These are phyloP conservation scores for Datisca glomerata DNA, from an alignment of 306 rosid species.

Conservation along the genomic window DNA sequence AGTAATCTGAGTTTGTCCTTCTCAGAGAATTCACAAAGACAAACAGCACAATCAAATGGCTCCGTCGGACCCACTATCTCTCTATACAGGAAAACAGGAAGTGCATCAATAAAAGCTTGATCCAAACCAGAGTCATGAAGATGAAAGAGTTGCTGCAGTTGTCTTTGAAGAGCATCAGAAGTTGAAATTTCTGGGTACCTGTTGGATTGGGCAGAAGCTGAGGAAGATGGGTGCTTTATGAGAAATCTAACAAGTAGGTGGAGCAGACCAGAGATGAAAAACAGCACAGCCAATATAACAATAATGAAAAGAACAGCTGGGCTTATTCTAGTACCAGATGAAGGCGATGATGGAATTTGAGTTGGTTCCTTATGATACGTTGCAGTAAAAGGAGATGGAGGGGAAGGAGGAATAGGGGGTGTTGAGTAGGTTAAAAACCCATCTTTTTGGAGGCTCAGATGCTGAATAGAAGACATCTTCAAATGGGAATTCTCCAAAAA, in stretches of 20 bases:
- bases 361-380: slow-evolving; percentile 29
- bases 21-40: slow-evolving; percentile 74
- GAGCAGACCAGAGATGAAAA: slow-evolving; percentile 89
- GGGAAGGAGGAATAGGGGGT: slow-evolving; percentile 40
- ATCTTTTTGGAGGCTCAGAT: slow-evolving; percentile 53
- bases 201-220: slow-evolving; percentile 44
- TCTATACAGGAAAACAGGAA: slow-evolving; percentile 86
- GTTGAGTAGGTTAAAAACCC: slow-evolving; percentile 61
- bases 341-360: slow-evolving; percentile 24
- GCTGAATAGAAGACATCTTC: slow-evolving; percentile 65
- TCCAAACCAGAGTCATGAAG: slow-evolving; percentile 95
- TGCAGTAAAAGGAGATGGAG: slow-evolving; percentile 31
- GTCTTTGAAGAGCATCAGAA: slow-evolving; percentile 90
- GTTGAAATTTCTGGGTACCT: slow-evolving; percentile 62
- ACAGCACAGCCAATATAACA: slow-evolving; percentile 80
- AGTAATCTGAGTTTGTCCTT: slow-evolving; percentile 85
- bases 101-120: slow-evolving; percentile 94
- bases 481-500: slow-evolving; percentile 48
- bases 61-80: slow-evolving; percentile 87
- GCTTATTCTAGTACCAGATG: slow-evolving; percentile 71
- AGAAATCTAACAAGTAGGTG: slow-evolving; percentile 94
- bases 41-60: slow-evolving; percentile 94
- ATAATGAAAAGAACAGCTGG: slow-evolving; percentile 94
- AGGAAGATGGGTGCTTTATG: slow-evolving; percentile 62
- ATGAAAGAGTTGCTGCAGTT: slow-evolving; percentile 90